These are phyloP conservation scores for Miamiensis avidus DNA, from an alignment of 169 alveolate genomes.

Conservation along the genomic window DNA sequence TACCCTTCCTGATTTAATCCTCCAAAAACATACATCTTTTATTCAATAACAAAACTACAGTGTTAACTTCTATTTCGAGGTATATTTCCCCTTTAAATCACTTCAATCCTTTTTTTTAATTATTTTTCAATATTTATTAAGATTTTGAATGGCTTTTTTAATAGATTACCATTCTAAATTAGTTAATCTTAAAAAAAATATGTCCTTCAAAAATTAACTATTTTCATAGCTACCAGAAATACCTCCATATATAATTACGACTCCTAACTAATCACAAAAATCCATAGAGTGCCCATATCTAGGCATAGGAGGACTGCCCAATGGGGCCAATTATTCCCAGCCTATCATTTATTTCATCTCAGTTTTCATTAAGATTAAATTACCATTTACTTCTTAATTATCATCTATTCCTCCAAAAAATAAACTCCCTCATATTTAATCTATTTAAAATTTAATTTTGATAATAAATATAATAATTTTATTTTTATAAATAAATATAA, in stretches of 20 bases:
- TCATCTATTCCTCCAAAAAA: constrained; percentile 5
- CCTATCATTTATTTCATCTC: background rate
- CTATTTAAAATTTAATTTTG: background rate
- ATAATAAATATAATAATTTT: background rate
- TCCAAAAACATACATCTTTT: constrained; percentile 2
- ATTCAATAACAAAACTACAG: constrained; percentile 5
- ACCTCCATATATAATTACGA: constrained; percentile 6
- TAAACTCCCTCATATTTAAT: constrained; percentile 13
- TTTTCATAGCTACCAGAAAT: background rate
- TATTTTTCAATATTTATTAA: too few species aligned
- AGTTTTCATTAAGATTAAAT: background rate
- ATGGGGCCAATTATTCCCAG: background rate
- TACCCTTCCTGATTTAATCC: constrained; percentile 2
- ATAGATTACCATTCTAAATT: constrained; percentile 7
- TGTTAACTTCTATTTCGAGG: background rate
- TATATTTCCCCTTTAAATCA: background rate
- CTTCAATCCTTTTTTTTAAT: background rate
- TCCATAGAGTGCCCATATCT: constrained; percentile 3
- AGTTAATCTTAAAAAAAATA: background rate
- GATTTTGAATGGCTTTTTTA: background rate
- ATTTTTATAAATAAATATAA: background rate
- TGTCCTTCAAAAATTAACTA: background rate
- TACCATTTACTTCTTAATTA: background rate
- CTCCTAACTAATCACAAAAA: background rate
- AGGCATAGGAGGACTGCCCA: background rate